Conservation (phyloP, 176 grass and related monocot species). For the Phyllostachys edulis region DNA sequence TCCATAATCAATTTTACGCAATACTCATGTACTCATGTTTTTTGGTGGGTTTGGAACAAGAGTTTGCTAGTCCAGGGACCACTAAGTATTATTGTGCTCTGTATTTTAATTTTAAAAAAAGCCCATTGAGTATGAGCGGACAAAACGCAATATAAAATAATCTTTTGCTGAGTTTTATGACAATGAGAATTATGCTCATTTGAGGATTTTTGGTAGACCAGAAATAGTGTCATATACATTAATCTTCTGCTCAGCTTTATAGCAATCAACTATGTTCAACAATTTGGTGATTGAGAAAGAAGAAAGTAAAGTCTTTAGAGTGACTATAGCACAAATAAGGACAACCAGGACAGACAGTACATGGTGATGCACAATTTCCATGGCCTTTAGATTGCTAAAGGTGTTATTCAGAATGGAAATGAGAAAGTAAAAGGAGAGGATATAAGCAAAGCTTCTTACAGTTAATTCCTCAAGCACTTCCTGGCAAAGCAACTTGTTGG, state of each 20-base stretch:
- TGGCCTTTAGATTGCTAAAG: slow-evolving; percentile 1
- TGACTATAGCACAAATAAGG: not conserved
- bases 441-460: slow-evolving; percentile 64
- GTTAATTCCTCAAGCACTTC: slow-evolving; percentile 95
- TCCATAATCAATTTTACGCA: slow-evolving; percentile 10
- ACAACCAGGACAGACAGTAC: not conserved
- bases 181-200: slow-evolving; percentile 19
- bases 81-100: slow-evolving; percentile 4
- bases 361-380: not conserved
- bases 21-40: not conserved
- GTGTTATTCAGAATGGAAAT: not conserved
- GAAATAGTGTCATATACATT: not conserved
- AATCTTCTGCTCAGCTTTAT: not conserved
- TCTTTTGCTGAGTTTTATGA: not conserved
- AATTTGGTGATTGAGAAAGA: not conserved
- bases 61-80: not conserved
- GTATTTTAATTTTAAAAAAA: not conserved
- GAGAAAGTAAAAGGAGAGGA: not conserved
- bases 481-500: slow-evolving; percentile 88
- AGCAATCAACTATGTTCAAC: not conserved
- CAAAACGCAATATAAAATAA: not conserved
- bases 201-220: not conserved
- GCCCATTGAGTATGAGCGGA: slow-evolving; percentile 5
- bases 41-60: slow-evolving; percentile 3
- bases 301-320: slow-evolving; percentile 2